Evolutionary conservation across 2,329 filamentous ascomycete genomes (phyloP).

Genomic region (Rutstroemia sp.): DNA sequence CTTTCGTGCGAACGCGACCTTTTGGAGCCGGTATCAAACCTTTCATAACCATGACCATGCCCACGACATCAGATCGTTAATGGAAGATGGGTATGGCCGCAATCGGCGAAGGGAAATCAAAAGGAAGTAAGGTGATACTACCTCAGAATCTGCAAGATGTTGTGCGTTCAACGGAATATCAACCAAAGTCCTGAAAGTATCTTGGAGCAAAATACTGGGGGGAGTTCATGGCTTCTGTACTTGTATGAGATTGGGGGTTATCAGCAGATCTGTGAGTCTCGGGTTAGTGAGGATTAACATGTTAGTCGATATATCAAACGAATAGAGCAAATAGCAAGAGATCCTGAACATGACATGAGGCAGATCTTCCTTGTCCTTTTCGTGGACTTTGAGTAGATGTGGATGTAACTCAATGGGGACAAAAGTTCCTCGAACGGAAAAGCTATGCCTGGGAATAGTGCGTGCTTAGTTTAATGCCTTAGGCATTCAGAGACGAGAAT

Average conservation of each 20-base stretch:
- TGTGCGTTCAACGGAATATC: neutral
- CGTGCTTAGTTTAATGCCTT: no score
- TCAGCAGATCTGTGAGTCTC: neutral
- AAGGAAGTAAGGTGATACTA: neutral
- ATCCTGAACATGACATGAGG: slow-evolving; percentile 1
- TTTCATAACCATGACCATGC: slow-evolving; percentile 16
- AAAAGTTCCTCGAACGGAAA: slow-evolving; percentile 7
- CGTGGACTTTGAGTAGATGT: no score
- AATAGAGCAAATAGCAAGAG: slow-evolving; percentile 9
- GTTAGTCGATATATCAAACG: slow-evolving; percentile 5
- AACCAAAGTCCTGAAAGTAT: neutral
- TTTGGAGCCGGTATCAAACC: slow-evolving; percentile 21
- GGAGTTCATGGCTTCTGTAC: slow-evolving; percentile 8
- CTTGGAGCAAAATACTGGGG: neutral
- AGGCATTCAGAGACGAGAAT: no score
- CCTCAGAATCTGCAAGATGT: neutral
- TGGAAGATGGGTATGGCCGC: slow-evolving; percentile 6
- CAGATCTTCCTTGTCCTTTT: neutral
- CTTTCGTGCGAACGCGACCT: slow-evolving; percentile 23
- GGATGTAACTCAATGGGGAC: neutral
- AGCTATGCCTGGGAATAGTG: neutral
- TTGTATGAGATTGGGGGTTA: neutral
- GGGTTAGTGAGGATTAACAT: neutral
- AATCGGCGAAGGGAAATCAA: neutral
- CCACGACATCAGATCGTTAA: slow-evolving; percentile 7